phyloP scores from a whole-genome alignment of 257 asterid genomes.

The Nicotiana benthamiana region DNA sequence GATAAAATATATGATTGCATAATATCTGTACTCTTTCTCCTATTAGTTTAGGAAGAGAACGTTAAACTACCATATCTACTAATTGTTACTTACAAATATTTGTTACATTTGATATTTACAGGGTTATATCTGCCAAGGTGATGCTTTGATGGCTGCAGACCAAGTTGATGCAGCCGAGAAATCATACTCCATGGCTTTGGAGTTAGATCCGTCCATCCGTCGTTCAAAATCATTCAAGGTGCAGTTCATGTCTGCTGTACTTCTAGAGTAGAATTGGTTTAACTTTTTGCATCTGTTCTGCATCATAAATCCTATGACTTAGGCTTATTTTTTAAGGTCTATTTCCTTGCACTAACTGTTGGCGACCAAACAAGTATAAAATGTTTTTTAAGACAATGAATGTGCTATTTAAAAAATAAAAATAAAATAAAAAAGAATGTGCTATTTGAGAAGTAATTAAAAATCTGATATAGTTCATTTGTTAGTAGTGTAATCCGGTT shows the following conservation, averaged over 20 bases:
- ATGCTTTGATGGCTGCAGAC: slow-evolving; percentile 63
- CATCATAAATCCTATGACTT: neutral
- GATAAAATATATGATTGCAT: neutral
- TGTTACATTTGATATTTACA: slow-evolving; percentile 16
- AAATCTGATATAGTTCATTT: neutral
- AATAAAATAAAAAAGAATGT: too few species aligned
- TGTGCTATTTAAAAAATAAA: too few species aligned
- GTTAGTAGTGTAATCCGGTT: neutral
- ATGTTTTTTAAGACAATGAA: neutral
- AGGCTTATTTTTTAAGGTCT: neutral
- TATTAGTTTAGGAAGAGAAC: neutral
- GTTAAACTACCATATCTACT: neutral
- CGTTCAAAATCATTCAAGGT: slow-evolving; percentile 88
- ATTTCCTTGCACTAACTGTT: neutral
- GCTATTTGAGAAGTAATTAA: neutral
- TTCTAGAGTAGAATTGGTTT: neutral
- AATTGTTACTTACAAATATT: neutral
- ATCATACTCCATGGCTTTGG: slow-evolving; percentile 61
- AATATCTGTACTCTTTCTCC: neutral
- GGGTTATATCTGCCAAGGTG: slow-evolving; percentile 82
- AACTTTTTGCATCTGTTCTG: neutral
- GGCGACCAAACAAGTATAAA: neutral
- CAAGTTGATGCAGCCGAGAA: slow-evolving; percentile 50
- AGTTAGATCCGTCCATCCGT: slow-evolving; percentile 64
- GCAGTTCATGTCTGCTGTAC: neutral